A percentile compares a stretch with the other conserved stretches of the same genome.
These are phyloP conservation scores for Pterula multifida DNA, from an alignment of 1,284 basidiomycete species.

Conservation along the genomic window DNA sequence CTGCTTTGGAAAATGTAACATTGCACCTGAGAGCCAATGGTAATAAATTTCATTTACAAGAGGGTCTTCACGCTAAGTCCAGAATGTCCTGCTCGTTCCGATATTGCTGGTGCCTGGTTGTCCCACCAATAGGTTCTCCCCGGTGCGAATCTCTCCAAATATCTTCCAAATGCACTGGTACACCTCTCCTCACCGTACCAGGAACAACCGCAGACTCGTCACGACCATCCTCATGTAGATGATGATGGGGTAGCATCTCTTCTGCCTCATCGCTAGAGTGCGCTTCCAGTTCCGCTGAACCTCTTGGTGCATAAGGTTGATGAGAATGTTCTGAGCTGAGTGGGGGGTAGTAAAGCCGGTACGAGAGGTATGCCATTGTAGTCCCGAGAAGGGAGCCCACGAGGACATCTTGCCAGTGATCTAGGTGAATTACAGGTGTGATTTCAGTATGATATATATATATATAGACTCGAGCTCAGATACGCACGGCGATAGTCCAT, in stretches of 20 bases:
- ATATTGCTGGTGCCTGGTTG: not conserved
- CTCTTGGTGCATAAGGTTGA: conserved; percentile 64
- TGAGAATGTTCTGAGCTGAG: conserved; percentile 51
- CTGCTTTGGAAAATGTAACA: too few relatives aligned
- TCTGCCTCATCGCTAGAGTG: not conserved
- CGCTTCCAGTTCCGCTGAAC: not conserved
- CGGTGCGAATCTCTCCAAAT: not conserved
- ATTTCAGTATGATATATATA: not conserved
- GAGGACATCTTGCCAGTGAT: conserved; percentile 85
- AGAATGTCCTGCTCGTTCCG: not conserved
- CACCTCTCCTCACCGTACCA: not conserved
- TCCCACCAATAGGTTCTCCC: not conserved
- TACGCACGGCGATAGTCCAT: conserved; percentile 79
- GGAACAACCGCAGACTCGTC: not conserved
- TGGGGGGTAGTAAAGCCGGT: conserved; percentile 71
- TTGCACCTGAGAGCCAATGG: too few relatives aligned
- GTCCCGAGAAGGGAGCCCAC: conserved; percentile 73
- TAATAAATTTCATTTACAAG: too few relatives aligned
- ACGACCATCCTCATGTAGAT: not conserved
- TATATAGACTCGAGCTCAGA: not conserved
- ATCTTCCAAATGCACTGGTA: not conserved
- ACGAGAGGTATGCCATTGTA: conserved; percentile 63
- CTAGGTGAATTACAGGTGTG: conserved; percentile 22
- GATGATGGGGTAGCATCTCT: not conserved
- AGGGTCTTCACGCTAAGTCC: not conserved